Base-by-base conservation (phyloP, 768 basidiomycete genomes). In the Tulasnella sp. region DNA sequence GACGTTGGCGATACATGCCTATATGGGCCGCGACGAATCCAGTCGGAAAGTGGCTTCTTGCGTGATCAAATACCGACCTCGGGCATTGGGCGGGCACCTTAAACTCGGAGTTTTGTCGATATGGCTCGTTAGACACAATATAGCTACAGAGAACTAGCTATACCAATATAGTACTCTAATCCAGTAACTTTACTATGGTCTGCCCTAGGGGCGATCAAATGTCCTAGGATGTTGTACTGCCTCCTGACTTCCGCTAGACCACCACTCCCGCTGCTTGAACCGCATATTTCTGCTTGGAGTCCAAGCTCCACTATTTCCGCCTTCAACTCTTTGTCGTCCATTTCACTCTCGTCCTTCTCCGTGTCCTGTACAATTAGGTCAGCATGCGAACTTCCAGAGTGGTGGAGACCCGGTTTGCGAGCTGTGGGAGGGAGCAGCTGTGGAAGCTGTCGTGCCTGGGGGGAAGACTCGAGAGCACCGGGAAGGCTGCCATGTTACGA, bases 391-490 rank as follows among this genome's bases (percentile, higher is more conserved):
- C 22, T 49, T 19, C 22, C 19, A 4, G 19, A n/a, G 22, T n/a
- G 22, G 7, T n/a, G n/a, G 19, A n/a, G 22, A 19, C 19, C 22
- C 22, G 0, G n/a, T 49, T 22, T 49, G 19, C 49, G 3, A 22
- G 3, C 49, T n/a, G n/a, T n/a, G n/a, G 42, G 42, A 42, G 42
- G 42, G 42, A 42, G 42, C 42, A 70, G 78, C 79, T 15, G 81
- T 81, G 42, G 79, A 83, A 71, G 82, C 8, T 8, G 42, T 17
- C 37, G 40, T 80, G 7, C 82, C 83, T 1, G 79, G 78, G 37
- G 82, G 82, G 11, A 85, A 84, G 34, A 86, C 86, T 1, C 78
- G 79, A 0, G 81, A 81, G 22, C 79, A 86, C 67, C 86, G 85
- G 5, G 88, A 49, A 22, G 6, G 49, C 2, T 1, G 19, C 86